Conservation (phyloP, 2,329 filamentous ascomycete species). For the Fonsecaea erecta region DNA sequence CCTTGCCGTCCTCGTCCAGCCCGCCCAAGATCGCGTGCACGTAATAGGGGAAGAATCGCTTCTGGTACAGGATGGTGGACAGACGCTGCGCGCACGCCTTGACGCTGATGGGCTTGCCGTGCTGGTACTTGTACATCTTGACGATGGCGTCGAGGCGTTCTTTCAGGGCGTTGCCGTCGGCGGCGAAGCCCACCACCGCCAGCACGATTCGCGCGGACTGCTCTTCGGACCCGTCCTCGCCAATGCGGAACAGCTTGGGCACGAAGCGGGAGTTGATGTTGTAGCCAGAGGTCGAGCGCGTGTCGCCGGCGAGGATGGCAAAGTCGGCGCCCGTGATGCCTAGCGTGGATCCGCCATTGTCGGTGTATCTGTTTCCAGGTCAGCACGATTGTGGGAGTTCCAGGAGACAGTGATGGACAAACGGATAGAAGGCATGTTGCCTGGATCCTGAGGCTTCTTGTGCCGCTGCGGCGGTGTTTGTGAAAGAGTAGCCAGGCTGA, state of each 20-base stretch:
- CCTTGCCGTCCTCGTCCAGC: constrained; percentile 90
- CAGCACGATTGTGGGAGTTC: constrained; percentile 1
- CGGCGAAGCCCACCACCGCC: constrained; percentile 93
- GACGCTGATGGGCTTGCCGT: constrained; percentile 94
- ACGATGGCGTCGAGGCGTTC: constrained; percentile 92
- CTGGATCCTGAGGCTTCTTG: constrained; percentile 54
- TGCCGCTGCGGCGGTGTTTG: constrained; percentile 51
- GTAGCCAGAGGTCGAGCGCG: constrained; percentile 92
- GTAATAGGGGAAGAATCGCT: constrained; percentile 99
- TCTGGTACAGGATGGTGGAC: constrained; percentile 93
- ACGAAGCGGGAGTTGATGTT: constrained; percentile 97
- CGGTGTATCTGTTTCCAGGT: constrained; percentile 69
- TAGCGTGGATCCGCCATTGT: constrained; percentile 95
- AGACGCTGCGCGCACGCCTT: constrained; percentile 93
- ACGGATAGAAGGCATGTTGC: constrained; percentile 93
- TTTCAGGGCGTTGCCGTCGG: constrained; percentile 90
- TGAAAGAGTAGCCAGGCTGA: constrained; percentile 65
- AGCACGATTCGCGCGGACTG: constrained; percentile 84
- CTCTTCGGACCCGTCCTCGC: constrained; percentile 69
- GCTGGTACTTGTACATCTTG: constrained; percentile 99
- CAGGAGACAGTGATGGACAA: constrained; percentile 46
- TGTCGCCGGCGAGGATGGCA: constrained; percentile 95
- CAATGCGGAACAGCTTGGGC: constrained; percentile 97
- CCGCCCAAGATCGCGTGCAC: constrained; percentile 92
- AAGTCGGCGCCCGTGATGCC: constrained; percentile 94